Evolutionary conservation across 495 filamentous ascomycete species (phyloP).

Genomic region (Podospora comata): DNA sequence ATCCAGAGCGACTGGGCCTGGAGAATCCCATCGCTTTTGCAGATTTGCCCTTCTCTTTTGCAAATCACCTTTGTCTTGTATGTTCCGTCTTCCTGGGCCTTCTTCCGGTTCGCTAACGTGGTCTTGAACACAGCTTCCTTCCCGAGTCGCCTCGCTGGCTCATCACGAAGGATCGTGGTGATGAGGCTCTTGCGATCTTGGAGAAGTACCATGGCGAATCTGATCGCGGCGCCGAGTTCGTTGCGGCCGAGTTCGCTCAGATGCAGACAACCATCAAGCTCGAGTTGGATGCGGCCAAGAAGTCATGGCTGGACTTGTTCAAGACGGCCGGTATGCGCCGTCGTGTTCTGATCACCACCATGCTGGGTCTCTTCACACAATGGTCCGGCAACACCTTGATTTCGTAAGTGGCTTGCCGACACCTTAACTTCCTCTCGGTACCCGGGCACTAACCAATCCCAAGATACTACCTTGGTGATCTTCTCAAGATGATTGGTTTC

Average conservation of each 20-base stretch:
- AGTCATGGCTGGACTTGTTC: conserved; percentile 56
- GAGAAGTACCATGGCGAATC: conserved; percentile 62
- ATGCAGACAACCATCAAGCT: conserved; percentile 57
- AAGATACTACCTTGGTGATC: conserved; percentile 51
- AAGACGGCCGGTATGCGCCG: conserved; percentile 52
- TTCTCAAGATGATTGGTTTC: conserved; percentile 49
- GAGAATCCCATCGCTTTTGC: conserved; percentile 62
- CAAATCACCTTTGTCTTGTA: conserved; percentile 52
- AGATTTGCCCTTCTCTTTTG: conserved; percentile 54
- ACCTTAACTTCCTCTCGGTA: not conserved
- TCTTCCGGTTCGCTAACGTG: too few species aligned
- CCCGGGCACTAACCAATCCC: not conserved
- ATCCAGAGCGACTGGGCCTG: conserved; percentile 59
- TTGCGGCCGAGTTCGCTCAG: conserved; percentile 58
- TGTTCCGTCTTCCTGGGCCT: not conserved
- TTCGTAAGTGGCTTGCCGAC: conserved; percentile 27
- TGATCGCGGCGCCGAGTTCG: conserved; percentile 52
- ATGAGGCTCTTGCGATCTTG: conserved; percentile 57
- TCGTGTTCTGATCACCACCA: conserved; percentile 55
- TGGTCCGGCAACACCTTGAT: conserved; percentile 65
- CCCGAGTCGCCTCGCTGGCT: conserved; percentile 62
- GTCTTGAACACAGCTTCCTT: conserved; percentile 32
- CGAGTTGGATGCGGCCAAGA: conserved; percentile 53
- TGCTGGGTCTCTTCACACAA: conserved; percentile 61
- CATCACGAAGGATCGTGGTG: conserved; percentile 55